Evolutionary conservation across 495 filamentous ascomycete genomes (phyloP).

Genomic region (Pyrenula aspistea): DNA sequence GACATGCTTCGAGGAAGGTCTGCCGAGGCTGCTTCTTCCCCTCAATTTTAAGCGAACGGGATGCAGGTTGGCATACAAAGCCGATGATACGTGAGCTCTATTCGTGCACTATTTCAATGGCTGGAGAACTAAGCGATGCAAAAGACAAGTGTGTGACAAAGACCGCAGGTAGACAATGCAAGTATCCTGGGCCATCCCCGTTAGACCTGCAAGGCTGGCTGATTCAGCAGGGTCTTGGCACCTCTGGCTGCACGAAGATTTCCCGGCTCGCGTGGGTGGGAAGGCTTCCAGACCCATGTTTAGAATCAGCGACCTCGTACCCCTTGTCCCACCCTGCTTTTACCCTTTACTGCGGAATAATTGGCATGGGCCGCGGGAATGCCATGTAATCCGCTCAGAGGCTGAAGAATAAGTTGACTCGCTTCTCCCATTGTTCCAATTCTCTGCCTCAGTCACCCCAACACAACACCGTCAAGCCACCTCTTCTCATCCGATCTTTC

Average conservation of each 20-base stretch:
- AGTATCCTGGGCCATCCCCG: too few species aligned
- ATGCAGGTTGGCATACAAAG: too few species aligned
- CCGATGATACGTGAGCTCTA: too few species aligned
- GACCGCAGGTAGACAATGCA: background rate
- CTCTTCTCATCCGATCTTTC: background rate
- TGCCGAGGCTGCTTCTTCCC: too few species aligned
- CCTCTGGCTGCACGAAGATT: background rate
- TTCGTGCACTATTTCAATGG: too few species aligned
- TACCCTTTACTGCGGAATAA: background rate
- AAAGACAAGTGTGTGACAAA: background rate
- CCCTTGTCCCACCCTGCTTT: background rate
- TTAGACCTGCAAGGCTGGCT: too few species aligned
- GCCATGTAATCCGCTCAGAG: background rate
- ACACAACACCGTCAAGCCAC: background rate
- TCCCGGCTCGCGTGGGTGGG: background rate
- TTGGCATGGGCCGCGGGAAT: background rate
- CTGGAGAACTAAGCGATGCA: background rate
- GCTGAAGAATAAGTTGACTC: background rate
- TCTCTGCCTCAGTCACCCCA: background rate
- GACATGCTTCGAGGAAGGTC: too few species aligned
- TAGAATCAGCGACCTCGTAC: background rate
- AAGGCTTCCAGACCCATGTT: background rate
- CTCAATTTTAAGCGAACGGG: background rate
- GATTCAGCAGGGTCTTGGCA: too few species aligned
- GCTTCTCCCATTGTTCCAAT: background rate